These are phyloP conservation scores for Spatholobus suberectus DNA, from an alignment of 306 rosid species.

Conservation along the genomic window DNA sequence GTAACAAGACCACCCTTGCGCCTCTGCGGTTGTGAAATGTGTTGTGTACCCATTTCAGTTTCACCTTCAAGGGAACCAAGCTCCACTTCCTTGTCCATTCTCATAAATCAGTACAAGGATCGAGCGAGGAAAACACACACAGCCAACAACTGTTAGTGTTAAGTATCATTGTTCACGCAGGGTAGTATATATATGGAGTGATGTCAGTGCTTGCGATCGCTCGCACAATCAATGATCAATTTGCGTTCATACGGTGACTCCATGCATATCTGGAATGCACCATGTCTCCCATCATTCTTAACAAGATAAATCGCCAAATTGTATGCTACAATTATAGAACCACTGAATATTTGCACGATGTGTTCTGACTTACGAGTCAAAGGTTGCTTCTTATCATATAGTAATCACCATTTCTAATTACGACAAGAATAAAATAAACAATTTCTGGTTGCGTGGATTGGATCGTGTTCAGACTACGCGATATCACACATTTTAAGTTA, in stretches of 20 bases:
- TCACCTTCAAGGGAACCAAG: slow-evolving; percentile 24
- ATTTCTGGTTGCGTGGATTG: background rate
- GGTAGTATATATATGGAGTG: background rate
- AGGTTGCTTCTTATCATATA: background rate
- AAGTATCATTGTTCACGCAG: no score
- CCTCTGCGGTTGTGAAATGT: slow-evolving; percentile 16
- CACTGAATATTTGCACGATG: background rate
- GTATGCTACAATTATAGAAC: background rate
- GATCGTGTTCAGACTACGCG: background rate
- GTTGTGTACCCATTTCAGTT: slow-evolving; percentile 13
- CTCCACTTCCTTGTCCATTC: slow-evolving; percentile 47
- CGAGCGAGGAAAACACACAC: no score
- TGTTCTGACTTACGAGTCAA: slow-evolving; percentile 3
- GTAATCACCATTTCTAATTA: background rate
- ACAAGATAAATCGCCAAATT: background rate
- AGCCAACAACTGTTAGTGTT: background rate
- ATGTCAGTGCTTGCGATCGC: background rate
- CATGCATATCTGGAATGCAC: slow-evolving; percentile 9
- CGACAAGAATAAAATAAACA: background rate
- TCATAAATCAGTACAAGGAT: background rate
- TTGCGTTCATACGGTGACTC: background rate
- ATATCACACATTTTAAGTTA: no score
- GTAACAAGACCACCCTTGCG: slow-evolving; percentile 70
- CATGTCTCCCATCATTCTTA: background rate
- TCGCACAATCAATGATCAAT: background rate